Conservation (phyloP, 129 eudicot genomes). For the Artemisia tridentata region DNA sequence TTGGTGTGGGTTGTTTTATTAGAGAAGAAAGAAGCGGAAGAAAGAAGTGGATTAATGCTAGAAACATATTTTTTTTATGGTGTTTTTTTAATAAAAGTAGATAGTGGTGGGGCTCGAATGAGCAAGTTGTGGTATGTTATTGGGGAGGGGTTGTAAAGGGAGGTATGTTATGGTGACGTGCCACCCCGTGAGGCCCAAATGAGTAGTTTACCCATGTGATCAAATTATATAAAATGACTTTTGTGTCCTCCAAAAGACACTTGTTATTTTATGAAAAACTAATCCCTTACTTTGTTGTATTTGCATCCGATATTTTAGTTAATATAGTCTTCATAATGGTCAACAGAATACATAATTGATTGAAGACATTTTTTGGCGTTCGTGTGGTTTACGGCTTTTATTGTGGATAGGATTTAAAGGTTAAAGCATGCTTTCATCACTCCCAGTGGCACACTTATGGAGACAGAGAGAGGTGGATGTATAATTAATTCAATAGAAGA, state of each 20-base stretch:
- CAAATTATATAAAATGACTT: not conserved
- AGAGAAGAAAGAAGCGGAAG: too few species aligned
- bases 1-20: too few species aligned
- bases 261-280: not conserved
- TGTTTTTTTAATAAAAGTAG: too few species aligned
- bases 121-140: too few species aligned
- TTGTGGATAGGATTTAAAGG: conserved; percentile 45
- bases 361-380: conserved; percentile 26
- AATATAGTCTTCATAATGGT: not conserved
- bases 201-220: too few species aligned
- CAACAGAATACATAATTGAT: conserved; percentile 29
- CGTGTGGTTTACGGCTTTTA: conserved; percentile 41
- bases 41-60: too few species aligned
- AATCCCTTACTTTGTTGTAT: conserved; percentile 3
- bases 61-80: too few species aligned
- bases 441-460: conserved; percentile 38
- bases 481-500: conserved; percentile 21
- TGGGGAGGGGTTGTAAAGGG: too few species aligned
- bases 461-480: conserved; percentile 37
- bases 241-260: conserved; percentile 15
- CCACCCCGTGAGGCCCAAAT: too few species aligned
- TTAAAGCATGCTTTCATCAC: conserved; percentile 44
- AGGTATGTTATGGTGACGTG: too few species aligned
- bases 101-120: too few species aligned
- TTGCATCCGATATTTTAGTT: not conserved